phyloP scores from a whole-genome alignment of 2,329 filamentous ascomycete genomes.

The Penicillium palitans region DNA sequence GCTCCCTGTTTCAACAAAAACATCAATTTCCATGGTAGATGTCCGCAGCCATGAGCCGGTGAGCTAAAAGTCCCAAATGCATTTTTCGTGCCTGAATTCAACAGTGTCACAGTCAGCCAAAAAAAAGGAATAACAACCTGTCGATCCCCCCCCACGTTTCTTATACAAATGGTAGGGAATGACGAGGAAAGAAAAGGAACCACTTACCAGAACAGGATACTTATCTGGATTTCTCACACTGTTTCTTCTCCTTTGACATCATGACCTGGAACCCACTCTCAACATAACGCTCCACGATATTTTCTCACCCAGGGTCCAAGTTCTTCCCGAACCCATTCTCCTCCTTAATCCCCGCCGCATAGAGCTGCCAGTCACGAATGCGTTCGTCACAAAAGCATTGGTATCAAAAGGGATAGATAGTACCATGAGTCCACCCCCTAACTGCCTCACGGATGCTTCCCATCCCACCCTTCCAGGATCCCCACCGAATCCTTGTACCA shows the following conservation, averaged over 20 bases:
- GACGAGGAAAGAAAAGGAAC: not conserved
- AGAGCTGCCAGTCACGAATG: constrained; percentile 42
- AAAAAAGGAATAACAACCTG: constrained; percentile 7
- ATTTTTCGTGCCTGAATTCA: constrained; percentile 40
- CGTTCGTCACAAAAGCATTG: constrained; percentile 42
- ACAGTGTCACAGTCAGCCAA: constrained; percentile 8
- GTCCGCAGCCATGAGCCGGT: constrained; percentile 40
- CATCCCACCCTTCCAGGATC: constrained; percentile 39
- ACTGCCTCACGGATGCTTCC: constrained; percentile 30
- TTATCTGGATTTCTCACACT: constrained; percentile 39
- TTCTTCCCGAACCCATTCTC: constrained; percentile 38
- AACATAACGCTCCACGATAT: constrained; percentile 40
- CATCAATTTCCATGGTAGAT: constrained; percentile 40
- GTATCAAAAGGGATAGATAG: constrained; percentile 42
- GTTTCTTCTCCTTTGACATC: constrained; percentile 32
- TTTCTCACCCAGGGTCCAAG: constrained; percentile 34
- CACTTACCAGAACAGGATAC: constrained; percentile 45
- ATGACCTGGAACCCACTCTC: constrained; percentile 30
- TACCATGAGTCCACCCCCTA: constrained; percentile 35
- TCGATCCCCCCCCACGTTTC: constrained; percentile 6
- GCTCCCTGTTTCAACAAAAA: constrained; percentile 28
- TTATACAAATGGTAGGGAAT: constrained; percentile 1
- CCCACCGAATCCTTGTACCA: constrained; percentile 38
- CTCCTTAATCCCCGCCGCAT: constrained; percentile 36
- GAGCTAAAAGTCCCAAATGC: constrained; percentile 41